Percentiles rank a stretch among this genome's conserved stretches.
Conservation (phyloP, 164 flowering plant species). For the Tinospora cordifolia region DNA sequence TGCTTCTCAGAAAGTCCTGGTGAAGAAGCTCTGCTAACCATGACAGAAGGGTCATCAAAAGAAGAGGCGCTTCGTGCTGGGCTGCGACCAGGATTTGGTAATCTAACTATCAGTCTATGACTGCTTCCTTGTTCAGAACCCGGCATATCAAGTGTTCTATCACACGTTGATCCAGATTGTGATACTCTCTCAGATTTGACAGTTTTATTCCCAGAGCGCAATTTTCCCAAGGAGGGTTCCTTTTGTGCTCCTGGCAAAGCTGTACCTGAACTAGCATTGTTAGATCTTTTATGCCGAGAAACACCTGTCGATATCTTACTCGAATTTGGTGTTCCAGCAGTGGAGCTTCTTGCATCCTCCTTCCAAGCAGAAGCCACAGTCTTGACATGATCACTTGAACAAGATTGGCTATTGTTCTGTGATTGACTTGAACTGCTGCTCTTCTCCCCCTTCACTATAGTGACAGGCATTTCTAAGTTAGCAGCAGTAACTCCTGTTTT, state of each 20-base stretch:
- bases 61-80: constrained; percentile 37
- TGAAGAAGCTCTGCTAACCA: constrained; percentile 40
- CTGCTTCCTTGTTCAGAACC: constrained; percentile 37
- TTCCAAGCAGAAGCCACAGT: constrained; percentile 35
- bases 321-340: constrained; percentile 44
- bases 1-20: constrained; percentile 50
- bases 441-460: constrained; percentile 40
- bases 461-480: constrained; percentile 26
- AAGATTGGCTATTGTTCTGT: constrained; percentile 72
- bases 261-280: constrained; percentile 40
- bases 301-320: constrained; percentile 36
- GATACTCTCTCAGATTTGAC: constrained; percentile 41
- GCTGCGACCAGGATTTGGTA: constrained; percentile 53
- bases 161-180: constrained; percentile 19
- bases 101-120: constrained; percentile 66
- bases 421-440: constrained; percentile 81
- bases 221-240: constrained; percentile 37
- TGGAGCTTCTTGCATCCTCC: constrained; percentile 71
- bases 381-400: constrained; percentile 63
- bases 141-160: constrained; percentile 40
- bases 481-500: constrained; percentile 14
- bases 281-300: constrained; percentile 51
- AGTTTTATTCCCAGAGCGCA: constrained; percentile 30
- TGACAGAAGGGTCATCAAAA: constrained; percentile 33
- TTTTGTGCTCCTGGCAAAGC: constrained; percentile 35